These are phyloP conservation scores for Colletotrichum ledebouriae DNA, from an alignment of 2,329 filamentous ascomycete genomes.

Conservation along the genomic window DNA sequence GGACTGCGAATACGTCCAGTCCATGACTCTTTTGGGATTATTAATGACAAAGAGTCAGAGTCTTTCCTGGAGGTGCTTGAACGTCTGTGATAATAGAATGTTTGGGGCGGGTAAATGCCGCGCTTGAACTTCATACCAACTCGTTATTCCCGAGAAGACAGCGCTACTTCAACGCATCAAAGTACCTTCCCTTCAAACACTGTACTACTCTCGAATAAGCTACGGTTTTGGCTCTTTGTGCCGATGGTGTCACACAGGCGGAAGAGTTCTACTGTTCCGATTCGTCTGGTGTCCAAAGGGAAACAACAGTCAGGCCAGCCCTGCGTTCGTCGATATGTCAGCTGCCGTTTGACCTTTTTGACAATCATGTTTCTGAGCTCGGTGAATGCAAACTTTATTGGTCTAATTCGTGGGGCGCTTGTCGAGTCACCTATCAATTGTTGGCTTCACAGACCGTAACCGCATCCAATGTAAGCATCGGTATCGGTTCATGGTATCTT, in stretches of 20 bases:
- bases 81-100: too few relatives aligned
- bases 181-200: constrained; percentile 1
- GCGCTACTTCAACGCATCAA: background rate
- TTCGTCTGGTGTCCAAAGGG: constrained; percentile 23
- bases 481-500: constrained; percentile 41
- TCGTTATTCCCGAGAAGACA: constrained; percentile 4
- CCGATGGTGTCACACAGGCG: constrained; percentile 24
- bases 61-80: too few relatives aligned
- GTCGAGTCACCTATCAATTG: background rate
- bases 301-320: constrained; percentile 19
- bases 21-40: too few relatives aligned
- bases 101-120: background rate
- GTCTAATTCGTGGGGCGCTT: constrained; percentile 8
- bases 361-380: constrained; percentile 5
- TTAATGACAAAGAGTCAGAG: too few relatives aligned
- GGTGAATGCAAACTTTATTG: constrained; percentile 34
- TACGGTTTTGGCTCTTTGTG: constrained; percentile 1
- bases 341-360: constrained; percentile 17
- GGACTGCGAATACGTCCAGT: background rate
- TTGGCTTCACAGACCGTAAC: constrained; percentile 20
- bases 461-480: constrained; percentile 34
- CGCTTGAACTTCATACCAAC: background rate
- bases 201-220: background rate
- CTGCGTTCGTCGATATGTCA: constrained; percentile 12
- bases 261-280: constrained; percentile 20